Evolutionary conservation across 1,139 yeast species (phyloP).

Genomic region (Suhomyces bokatorum): DNA sequence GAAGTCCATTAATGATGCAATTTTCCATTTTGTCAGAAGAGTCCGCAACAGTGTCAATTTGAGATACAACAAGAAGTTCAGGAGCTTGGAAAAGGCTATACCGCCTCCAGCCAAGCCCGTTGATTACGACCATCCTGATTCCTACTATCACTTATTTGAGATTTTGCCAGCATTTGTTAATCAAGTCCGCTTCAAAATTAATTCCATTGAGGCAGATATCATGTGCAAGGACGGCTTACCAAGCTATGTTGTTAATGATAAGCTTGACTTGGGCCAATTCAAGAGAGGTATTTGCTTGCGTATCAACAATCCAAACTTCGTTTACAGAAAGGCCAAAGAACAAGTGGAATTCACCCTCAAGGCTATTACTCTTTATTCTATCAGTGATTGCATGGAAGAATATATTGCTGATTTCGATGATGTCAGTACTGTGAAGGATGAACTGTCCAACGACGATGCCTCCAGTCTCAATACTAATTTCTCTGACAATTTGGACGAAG

Average conservation of each 20-base stretch:
- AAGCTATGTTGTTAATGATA: constrained; percentile 29
- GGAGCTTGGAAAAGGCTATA: background rate
- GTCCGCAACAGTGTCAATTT: constrained; percentile 35
- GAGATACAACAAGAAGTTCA: constrained; percentile 21
- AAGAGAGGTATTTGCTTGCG: constrained; percentile 42
- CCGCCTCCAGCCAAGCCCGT: background rate
- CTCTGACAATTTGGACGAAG: constrained; percentile 15
- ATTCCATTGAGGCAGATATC: constrained; percentile 35
- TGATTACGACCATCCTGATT: constrained; percentile 2
- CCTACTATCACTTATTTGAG: constrained; percentile 30
- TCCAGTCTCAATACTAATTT: constrained; percentile 36
- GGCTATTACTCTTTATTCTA: constrained; percentile 34
- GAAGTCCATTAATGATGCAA: constrained; percentile 39
- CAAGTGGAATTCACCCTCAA: constrained; percentile 22
- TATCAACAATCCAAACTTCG: constrained; percentile 23
- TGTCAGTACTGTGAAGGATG: constrained; percentile 15
- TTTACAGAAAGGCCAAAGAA: constrained; percentile 27
- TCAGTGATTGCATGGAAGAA: constrained; percentile 43
- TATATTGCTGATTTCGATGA: constrained; percentile 40
- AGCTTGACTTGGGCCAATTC: constrained; percentile 39
- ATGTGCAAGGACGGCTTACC: constrained; percentile 48
- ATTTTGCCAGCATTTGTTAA: constrained; percentile 33
- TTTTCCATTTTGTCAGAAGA: constrained; percentile 40
- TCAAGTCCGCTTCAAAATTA: constrained; percentile 28
- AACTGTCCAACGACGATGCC: constrained; percentile 31